Conservation (phyloP, 108 stramenopile genomes). For the Cylindrotheca closterium region DNA sequence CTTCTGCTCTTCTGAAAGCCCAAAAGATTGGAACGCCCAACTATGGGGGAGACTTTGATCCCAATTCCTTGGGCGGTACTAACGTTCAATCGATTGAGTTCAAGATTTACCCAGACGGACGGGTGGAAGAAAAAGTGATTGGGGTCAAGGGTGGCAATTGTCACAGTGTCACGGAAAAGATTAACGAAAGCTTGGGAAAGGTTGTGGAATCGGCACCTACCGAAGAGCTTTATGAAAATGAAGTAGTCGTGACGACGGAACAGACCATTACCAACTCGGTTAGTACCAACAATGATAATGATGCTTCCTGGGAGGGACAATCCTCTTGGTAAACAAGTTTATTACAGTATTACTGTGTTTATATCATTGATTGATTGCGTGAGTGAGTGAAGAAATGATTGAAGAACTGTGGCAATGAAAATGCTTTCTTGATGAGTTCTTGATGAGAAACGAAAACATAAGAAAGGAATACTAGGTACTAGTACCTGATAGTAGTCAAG, state of each 20-base stretch:
- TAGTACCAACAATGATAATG: conserved; percentile 34
- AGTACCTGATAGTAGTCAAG: no score
- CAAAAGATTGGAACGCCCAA: no score
- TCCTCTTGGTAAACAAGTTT: conserved; percentile 51
- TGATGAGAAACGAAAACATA: no score
- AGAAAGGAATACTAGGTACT: no score
- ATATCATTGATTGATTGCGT: neutral
- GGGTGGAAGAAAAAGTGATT: conserved; percentile 78
- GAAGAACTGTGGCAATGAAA: no score
- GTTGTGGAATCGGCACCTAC: conserved; percentile 65
- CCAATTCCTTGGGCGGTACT: neutral
- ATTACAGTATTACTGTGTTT: neutral
- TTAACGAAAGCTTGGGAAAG: conserved; percentile 73
- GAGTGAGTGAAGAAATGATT: no score
- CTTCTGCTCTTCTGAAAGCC: no score
- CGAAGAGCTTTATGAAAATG: conserved; percentile 83
- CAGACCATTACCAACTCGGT: conserved; percentile 38
- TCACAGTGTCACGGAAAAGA: conserved; percentile 63
- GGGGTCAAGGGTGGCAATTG: conserved; percentile 81
- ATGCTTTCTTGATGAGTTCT: neutral
- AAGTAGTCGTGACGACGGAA: conserved; percentile 59
- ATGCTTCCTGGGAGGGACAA: conserved; percentile 39
- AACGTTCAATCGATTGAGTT: conserved; percentile 76
- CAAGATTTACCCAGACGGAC: conserved; percentile 81
- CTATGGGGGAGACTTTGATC: no score